phyloP scores from a whole-genome alignment of 2,329 filamentous ascomycete genomes.

The Ascochyta pisi region DNA sequence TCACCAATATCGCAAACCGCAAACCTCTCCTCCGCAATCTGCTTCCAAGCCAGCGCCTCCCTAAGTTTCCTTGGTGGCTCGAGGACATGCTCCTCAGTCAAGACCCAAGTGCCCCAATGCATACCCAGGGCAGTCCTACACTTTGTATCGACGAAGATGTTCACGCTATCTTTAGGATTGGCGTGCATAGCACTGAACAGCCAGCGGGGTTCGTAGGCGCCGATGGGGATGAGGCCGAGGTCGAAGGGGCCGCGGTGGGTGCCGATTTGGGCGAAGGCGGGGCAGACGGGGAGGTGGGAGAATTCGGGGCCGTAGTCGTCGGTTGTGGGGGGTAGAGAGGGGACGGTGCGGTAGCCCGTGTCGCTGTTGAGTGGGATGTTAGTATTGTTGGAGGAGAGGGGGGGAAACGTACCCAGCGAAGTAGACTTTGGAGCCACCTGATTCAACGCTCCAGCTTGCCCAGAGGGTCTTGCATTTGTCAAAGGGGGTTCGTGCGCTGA shows the following conservation, averaged over 20 bases:
- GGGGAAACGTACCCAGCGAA: slow-evolving; percentile 68
- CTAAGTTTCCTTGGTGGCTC: slow-evolving; percentile 79
- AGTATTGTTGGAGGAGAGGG: slow-evolving; percentile 17
- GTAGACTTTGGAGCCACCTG: slow-evolving; percentile 78
- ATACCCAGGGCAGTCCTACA: slow-evolving; percentile 83
- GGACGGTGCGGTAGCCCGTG: slow-evolving; percentile 86
- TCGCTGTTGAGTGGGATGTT: slow-evolving; percentile 62
- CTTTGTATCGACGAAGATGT: slow-evolving; percentile 84
- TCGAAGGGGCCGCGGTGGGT: slow-evolving; percentile 83
- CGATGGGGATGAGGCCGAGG: slow-evolving; percentile 90
- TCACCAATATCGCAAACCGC: slow-evolving; percentile 85
- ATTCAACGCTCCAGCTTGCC: slow-evolving; percentile 83
- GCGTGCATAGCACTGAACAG: slow-evolving; percentile 85
- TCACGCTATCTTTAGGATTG: slow-evolving; percentile 84
- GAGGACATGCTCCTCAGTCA: slow-evolving; percentile 83
- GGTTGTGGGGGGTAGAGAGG: slow-evolving; percentile 63
- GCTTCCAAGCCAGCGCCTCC: slow-evolving; percentile 72
- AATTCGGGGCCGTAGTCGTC: slow-evolving; percentile 77
- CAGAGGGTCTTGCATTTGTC: slow-evolving; percentile 82
- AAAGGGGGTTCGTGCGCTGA: slow-evolving; percentile 69
- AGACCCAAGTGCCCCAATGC: slow-evolving; percentile 88
- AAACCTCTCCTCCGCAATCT: slow-evolving; percentile 79
- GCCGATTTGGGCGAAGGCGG: slow-evolving; percentile 86
- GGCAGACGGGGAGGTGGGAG: slow-evolving; percentile 71
- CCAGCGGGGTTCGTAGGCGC: slow-evolving; percentile 78